Evolutionary conservation across 2,329 filamentous ascomycete species (phyloP), one percentile per base, ranked within the genome.

Genomic region (Helotiales sp.): DNA sequence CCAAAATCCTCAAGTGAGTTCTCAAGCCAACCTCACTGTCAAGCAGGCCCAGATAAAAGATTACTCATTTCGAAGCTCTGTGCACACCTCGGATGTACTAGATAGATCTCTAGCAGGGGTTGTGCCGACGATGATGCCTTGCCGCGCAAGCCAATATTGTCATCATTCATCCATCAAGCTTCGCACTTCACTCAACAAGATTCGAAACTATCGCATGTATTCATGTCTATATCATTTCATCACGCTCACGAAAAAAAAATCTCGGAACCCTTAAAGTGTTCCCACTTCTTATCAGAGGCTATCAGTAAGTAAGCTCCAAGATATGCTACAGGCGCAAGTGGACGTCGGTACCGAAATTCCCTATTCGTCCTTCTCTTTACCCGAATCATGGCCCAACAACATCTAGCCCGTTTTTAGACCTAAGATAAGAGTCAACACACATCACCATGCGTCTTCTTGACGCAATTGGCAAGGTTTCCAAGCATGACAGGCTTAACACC

Each of bases 311-410:
- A 12, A 10, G 40, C 12, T 25, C 40, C 40, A 10, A 27, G n/a
- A 44, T 25, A 25, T 44, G 9, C 8, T 24, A 13, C 40, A 27
- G 24, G 22, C 27, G 40, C 5, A 27, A 44, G 40, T 44, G 40
- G 22, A 24, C 40, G 15, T 24, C 15, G 22, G 27, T 12, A 10
- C 6, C 15, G 31, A 22, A n/a, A 13, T 27, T 30, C 25, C 42
- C 46, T n/a, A 48, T 48, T 48, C 46, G 46, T 33, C 46, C 44
- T n/a, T 33, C 46, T n/a, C 29, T 48, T 48, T 48, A 48, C 29
- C 46, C 46, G 46, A 48, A 48, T 29, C 46, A 48, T 25, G 46
- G 29, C 10, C 40, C 40, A 44, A 44, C 40, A 19, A 27, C 19
- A 44, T 44, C 22, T 12, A 44, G n/a, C 2, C 40, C 24, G n/a